Conservation (phyloP, 257 asterid species). For the Haberlea rhodopensis region DNA sequence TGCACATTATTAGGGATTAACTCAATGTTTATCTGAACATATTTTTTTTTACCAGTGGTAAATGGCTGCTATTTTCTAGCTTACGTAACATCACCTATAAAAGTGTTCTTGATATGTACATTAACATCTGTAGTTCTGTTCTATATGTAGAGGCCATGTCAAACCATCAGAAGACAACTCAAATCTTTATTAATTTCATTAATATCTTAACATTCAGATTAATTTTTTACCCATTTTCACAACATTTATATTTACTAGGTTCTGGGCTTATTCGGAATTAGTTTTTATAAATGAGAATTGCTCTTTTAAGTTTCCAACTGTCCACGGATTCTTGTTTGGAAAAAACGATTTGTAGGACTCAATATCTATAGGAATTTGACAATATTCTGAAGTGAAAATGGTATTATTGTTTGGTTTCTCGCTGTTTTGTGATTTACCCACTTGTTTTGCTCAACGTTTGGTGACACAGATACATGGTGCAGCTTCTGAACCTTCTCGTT, state of each 20-base stretch:
- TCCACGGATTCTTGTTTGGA: conserved; percentile 3
- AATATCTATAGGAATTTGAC: conserved; percentile 6
- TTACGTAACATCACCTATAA: too few relatives aligned
- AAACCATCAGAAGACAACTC: neutral
- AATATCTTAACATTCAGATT: neutral
- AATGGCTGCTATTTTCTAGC: too few relatives aligned
- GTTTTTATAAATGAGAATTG: neutral
- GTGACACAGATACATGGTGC: conserved; percentile 83
- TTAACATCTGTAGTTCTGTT: too few relatives aligned
- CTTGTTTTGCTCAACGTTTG: conserved; percentile 25
- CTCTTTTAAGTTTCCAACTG: conserved; percentile 4
- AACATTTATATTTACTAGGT: conserved; percentile 6
- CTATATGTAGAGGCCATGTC: neutral
- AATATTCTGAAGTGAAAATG: neutral
- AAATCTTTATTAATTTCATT: too few relatives aligned
- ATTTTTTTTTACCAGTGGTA: too few relatives aligned
- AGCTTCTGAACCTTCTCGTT: conserved; percentile 77
- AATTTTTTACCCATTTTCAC: conserved; percentile 1
- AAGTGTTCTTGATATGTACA: too few relatives aligned
- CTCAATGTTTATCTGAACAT: too few relatives aligned
- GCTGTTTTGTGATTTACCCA: conserved; percentile 25
- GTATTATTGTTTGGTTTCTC: conserved; percentile 13
- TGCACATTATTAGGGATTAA: too few relatives aligned
- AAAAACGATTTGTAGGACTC: conserved; percentile 11
- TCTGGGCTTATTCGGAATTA: neutral